phyloP scores from a whole-genome alignment of 805 yeast genomes.

The Huiozyma naganishii region DNA sequence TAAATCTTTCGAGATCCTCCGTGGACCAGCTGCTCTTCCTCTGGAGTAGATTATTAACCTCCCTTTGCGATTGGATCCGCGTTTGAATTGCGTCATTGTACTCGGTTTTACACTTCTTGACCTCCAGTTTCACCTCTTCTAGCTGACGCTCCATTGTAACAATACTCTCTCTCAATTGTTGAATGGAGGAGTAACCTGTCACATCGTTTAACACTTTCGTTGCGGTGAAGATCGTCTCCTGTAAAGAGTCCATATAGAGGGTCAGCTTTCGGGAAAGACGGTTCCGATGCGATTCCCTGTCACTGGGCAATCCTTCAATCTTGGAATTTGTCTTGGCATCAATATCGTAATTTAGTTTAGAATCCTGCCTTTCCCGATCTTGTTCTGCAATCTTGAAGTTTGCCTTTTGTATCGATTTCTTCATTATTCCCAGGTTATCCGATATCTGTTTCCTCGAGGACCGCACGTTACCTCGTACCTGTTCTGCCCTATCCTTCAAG shows the following conservation, averaged over 20 bases:
- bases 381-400: slow-evolving; percentile 29
- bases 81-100: slow-evolving; percentile 53
- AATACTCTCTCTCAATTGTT: slow-evolving; percentile 54
- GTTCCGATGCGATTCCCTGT: slow-evolving; percentile 32
- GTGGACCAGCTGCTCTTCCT: slow-evolving; percentile 77
- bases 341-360: slow-evolving; percentile 26
- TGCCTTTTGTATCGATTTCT: slow-evolving; percentile 28
- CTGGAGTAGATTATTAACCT: slow-evolving; percentile 77
- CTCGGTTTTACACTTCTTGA: slow-evolving; percentile 37
- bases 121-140: slow-evolving; percentile 36
- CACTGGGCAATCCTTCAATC: slow-evolving; percentile 36
- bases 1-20: slow-evolving; percentile 71
- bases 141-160: slow-evolving; percentile 43
- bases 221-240: slow-evolving; percentile 46
- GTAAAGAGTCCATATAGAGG: slow-evolving; percentile 43
- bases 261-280: slow-evolving; percentile 36
- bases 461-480: background rate
- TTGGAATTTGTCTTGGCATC: slow-evolving; percentile 25
- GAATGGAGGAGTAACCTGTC: slow-evolving; percentile 83
- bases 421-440: slow-evolving; percentile 18
- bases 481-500: no score
- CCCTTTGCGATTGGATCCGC: slow-evolving; percentile 65
- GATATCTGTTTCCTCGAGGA: no score
- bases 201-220: slow-evolving; percentile 72
- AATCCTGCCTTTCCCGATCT: slow-evolving; percentile 28